Conservation (phyloP, 495 filamentous ascomycete species). For the Tuber indicum region DNA sequence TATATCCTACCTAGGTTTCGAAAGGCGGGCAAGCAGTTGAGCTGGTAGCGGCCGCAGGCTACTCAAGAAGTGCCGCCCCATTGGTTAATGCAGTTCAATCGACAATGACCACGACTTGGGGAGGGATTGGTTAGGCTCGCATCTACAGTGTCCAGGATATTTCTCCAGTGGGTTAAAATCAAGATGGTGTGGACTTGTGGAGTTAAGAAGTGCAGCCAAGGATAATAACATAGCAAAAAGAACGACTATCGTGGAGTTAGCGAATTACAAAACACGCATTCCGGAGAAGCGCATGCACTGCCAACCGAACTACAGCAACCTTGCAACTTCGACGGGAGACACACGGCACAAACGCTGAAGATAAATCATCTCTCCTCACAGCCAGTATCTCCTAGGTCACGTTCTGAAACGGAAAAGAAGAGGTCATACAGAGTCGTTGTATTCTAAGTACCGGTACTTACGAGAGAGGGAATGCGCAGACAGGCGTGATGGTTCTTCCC, state of each 20-base stretch:
- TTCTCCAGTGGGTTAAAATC: conserved; percentile 26
- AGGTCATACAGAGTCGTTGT: conserved; percentile 16
- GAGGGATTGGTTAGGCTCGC: conserved; percentile 37
- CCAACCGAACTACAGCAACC: conserved; percentile 32
- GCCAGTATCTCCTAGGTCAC: conserved; percentile 23
- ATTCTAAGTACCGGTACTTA: conserved; percentile 22
- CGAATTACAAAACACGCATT: conserved; percentile 35
- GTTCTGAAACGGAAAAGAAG: conserved; percentile 27
- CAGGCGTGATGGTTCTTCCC: conserved; percentile 23
- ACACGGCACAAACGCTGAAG: conserved; percentile 24
- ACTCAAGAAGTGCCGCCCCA: conserved; percentile 13
- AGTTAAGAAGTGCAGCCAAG: conserved; percentile 19
- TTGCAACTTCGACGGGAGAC: conserved; percentile 23
- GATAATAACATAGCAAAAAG: conserved; percentile 38
- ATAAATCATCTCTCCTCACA: conserved; percentile 26
- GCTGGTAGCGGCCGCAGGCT: conserved; percentile 13
- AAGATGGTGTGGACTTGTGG: conserved; percentile 28
- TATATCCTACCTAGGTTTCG: conserved; percentile 38
- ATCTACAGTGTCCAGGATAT: conserved; percentile 14
- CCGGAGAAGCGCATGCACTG: conserved; percentile 31
- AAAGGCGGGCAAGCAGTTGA: conserved; percentile 24
- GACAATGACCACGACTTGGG: conserved; percentile 40
- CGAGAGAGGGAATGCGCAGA: conserved; percentile 3
- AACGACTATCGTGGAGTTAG: conserved; percentile 26
- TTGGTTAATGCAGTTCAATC: conserved; percentile 40